Base-by-base conservation (phyloP, 139 green algal species). In the Pseudopediastrum boryanum region DNA sequence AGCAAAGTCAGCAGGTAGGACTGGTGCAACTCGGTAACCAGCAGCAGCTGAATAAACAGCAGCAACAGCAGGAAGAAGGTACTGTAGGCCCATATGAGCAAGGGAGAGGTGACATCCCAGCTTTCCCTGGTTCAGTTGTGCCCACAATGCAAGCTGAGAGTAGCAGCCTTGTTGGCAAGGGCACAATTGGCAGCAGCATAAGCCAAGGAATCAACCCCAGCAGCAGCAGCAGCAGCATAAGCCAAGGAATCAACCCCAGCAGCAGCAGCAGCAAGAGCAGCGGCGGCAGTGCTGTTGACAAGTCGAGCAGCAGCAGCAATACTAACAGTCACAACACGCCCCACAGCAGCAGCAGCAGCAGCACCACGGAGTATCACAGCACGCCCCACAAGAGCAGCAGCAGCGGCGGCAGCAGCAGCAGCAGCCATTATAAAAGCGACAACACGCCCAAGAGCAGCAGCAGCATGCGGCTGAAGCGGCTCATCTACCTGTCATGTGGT, bases 251-350 rank as follows among this genome's bases (percentile, higher is more conserved):
- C 35, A 33, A 21, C 9, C 16, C 43, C 61, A 69, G 61, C 29
- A 48, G 35, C 61, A 68, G 44, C 61, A 69, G 61, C 29, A 48
- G 35, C 61, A 68, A n/a, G 33, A 68, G 31, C 59, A 50, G 31
- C 35, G 10, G 9, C 61, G 46, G 13, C 46, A 12, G 46, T 16
- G 46, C 46, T 16, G 16, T 56, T 56, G 46, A n/a, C 8, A 12
- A 21, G 16, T 35, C 4, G 12, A 31, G 61, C 59, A 68, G 59
- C 59, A 38, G 54, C 2, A 41, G 56, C 56, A 41, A 21, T 31
- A 16, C 4, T 36, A 1, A 66, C 27, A 66, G 12, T 13, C 58
- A 36, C 44, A 64, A 12, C 44, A 23, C 25, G 46, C 23, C 10
- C 29, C 1, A 8, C n/a, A 21, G 10, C 44, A 75, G 31, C 68